These are phyloP conservation scores for Ogataea zsoltii DNA, from an alignment of 805 yeast genomes.

Conservation along the genomic window DNA sequence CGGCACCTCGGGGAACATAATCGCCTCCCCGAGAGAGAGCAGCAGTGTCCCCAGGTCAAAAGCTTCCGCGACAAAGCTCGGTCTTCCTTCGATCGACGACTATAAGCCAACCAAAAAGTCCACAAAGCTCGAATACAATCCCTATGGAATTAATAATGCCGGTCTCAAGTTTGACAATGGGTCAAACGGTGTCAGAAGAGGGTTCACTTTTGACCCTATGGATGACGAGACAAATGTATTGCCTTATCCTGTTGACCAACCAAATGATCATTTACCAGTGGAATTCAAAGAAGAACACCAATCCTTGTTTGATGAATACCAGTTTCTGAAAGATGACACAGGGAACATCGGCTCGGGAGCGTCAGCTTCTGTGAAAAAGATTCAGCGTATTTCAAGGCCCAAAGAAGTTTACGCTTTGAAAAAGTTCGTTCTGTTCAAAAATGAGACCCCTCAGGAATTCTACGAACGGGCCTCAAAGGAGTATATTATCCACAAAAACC, in stretches of 20 bases:
- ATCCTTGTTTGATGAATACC: constrained; percentile 59
- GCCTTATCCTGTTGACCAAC: constrained; percentile 68
- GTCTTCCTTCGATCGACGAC: constrained; percentile 33
- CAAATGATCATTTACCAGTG: constrained; percentile 64
- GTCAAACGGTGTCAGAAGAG: constrained; percentile 23
- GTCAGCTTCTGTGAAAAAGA: constrained; percentile 64
- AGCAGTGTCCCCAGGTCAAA: constrained; percentile 10
- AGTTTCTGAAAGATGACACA: constrained; percentile 43
- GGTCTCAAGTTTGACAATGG: constrained; percentile 12
- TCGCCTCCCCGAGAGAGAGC: constrained; percentile 25
- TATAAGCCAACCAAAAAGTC: constrained; percentile 20
- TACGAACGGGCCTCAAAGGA: constrained; percentile 72
- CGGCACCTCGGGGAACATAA: constrained; percentile 25
- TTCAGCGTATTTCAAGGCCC: constrained; percentile 38
- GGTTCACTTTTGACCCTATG: constrained; percentile 23
- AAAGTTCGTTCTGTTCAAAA: constrained; percentile 59
- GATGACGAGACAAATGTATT: constrained; percentile 49
- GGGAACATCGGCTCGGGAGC: constrained; percentile 74
- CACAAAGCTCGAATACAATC: constrained; percentile 58
- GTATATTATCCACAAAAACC: constrained; percentile 60
- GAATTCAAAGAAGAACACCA: constrained; percentile 53
- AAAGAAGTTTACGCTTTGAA: constrained; percentile 68
- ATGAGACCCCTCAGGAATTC: constrained; percentile 71
- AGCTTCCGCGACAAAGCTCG: constrained; percentile 18
- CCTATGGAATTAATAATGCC: constrained; percentile 54